Evolutionary conservation across 257 asterid genomes (phyloP).

Genomic region (Solanum dulcamara): DNA sequence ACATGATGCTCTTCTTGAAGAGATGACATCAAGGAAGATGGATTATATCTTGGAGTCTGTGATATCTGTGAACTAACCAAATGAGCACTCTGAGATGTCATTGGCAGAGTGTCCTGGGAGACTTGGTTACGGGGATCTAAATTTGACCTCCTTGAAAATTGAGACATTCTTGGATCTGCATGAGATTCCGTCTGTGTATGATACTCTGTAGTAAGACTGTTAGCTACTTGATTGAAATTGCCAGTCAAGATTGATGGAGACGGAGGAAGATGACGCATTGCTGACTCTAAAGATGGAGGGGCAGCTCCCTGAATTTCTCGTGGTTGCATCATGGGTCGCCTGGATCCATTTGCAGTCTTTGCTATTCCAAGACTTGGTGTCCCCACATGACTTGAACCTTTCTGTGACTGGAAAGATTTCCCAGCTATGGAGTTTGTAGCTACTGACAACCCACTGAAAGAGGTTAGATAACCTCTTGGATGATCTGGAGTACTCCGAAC

Average conservation of each 20-base stretch:
- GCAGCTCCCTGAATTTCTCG: conserved; percentile 24
- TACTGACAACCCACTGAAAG: conserved; percentile 23
- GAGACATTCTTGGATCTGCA: conserved; percentile 55
- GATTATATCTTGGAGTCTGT: conserved; percentile 19
- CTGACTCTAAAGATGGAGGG: conserved; percentile 27
- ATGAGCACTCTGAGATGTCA: conserved; percentile 20
- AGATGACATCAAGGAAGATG: conserved; percentile 23
- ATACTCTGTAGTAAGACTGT: conserved; percentile 30
- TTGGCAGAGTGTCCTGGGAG: conserved; percentile 26
- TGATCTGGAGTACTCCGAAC: conserved; percentile 19
- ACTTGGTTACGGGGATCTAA: conserved; percentile 16
- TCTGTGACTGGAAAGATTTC: conserved; percentile 29
- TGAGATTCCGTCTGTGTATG: conserved; percentile 29
- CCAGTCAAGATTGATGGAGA: conserved; percentile 31
- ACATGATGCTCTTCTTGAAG: conserved; percentile 23
- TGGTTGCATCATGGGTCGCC: conserved; percentile 24
- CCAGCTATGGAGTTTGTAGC: conserved; percentile 17
- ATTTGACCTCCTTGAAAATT: conserved; percentile 21
- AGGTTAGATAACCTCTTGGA: conserved; percentile 36
- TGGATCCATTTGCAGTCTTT: conserved; percentile 18
- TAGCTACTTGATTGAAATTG: conserved; percentile 17
- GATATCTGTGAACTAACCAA: conserved; percentile 19
- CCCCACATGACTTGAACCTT: conserved; percentile 27
- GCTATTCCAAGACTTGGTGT: conserved; percentile 23
- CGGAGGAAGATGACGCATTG: conserved; percentile 30